A percentile compares a stretch with the other conserved stretches of the same genome.
Evolutionary conservation across 2,329 filamentous ascomycete genomes (phyloP).

Genomic region (Chrysoporthe deuterocubensis): DNA sequence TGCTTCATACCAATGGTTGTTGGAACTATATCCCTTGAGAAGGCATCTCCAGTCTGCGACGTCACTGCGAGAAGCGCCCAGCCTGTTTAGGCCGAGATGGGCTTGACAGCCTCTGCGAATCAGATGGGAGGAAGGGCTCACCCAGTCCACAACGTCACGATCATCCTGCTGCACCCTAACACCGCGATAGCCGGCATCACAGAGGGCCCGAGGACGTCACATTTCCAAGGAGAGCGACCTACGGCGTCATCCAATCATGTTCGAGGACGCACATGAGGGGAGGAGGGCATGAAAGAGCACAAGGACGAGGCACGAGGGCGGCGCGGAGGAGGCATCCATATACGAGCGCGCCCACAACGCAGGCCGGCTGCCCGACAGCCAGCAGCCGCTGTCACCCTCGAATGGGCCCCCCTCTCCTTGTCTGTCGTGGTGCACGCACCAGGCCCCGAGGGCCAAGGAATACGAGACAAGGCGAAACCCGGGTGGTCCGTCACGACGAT

Average conservation of each 20-base stretch:
- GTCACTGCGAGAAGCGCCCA: background rate
- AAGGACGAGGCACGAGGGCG: background rate
- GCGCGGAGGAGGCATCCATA: background rate
- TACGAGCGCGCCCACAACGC: background rate
- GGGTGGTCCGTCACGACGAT: background rate
- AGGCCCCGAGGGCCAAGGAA: background rate
- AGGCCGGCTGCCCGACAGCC: background rate
- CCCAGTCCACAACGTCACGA: background rate
- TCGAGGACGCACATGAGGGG: too few species aligned
- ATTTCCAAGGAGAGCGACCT: too few species aligned
- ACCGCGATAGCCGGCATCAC: background rate
- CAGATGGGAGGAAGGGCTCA: background rate
- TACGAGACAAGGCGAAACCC: background rate
- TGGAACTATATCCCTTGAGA: background rate
- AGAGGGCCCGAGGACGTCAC: background rate
- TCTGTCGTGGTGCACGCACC: constrained; percentile 1
- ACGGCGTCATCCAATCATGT: too few species aligned
- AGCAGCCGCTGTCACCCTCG: background rate
- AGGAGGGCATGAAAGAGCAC: background rate
- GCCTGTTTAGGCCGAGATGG: background rate
- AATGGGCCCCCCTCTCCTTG: background rate
- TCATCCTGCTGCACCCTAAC: background rate
- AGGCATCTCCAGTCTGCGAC: background rate
- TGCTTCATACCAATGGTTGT: background rate
- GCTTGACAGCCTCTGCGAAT: background rate